Conservation (phyloP, 768 basidiomycete genomes). For the Naganishia vishniacii region DNA sequence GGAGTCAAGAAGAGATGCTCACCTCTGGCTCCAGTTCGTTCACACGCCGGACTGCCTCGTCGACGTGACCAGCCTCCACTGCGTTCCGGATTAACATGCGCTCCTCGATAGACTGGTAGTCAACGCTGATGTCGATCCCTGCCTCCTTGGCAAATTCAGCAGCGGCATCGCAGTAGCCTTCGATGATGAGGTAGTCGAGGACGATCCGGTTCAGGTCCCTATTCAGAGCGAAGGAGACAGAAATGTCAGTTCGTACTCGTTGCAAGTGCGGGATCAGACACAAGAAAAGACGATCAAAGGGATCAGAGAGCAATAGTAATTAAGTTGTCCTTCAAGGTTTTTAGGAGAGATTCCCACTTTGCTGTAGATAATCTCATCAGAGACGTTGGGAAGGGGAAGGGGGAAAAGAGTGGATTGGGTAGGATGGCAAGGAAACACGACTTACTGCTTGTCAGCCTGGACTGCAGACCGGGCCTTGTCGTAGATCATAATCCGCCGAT, state of each 20-base stretch:
- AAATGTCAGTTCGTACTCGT: constrained; percentile 1
- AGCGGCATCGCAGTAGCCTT: constrained; percentile 93
- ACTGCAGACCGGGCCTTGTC: background rate
- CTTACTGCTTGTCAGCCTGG: constrained; percentile 3
- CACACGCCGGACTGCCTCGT: constrained; percentile 88
- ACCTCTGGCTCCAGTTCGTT: constrained; percentile 98
- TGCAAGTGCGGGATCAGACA: constrained; percentile 1
- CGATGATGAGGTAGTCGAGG: constrained; percentile 96
- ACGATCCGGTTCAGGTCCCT: constrained; percentile 92
- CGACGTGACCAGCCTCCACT: constrained; percentile 85
- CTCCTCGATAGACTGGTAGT: constrained; percentile 87
- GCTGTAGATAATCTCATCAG: constrained; percentile 60
- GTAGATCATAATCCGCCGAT: too few relatives aligned
- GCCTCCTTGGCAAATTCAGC: constrained; percentile 91
- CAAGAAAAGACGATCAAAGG: constrained; percentile 29
- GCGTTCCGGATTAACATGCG: constrained; percentile 92
- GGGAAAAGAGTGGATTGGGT: constrained; percentile 3
- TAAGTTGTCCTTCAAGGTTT: constrained; percentile 58
- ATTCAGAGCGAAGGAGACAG: constrained; percentile 15
- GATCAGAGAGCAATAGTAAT: constrained; percentile 69
- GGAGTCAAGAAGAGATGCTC: constrained; percentile 47
- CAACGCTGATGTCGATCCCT: constrained; percentile 51
- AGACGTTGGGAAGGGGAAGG: constrained; percentile 26
- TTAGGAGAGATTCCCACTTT: constrained; percentile 99
- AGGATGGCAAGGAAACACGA: constrained; percentile 28